phyloP scores from a whole-genome alignment of 1,284 basidiomycete genomes.

The Ganoderma multipileum region DNA sequence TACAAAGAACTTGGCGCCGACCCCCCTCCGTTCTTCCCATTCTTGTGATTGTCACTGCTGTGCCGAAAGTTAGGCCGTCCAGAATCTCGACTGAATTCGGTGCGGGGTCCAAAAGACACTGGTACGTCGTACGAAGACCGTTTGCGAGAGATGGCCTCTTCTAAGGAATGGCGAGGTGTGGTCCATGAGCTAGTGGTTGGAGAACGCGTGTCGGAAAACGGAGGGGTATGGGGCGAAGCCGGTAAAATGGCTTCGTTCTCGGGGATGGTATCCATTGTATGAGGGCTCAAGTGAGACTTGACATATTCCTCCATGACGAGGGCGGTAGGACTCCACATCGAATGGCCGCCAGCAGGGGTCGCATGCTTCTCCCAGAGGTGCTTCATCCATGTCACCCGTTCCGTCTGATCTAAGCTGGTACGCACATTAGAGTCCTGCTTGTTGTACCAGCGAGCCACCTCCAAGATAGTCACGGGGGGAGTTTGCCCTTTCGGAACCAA shows the following conservation, averaged over 20 bases:
- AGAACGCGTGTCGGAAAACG: conserved; percentile 43
- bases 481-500: conserved; percentile 46
- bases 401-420: conserved; percentile 60
- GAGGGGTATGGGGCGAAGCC: conserved; percentile 37
- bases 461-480: conserved; percentile 51
- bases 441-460: conserved; percentile 65
- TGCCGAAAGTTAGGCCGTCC: conserved; percentile 51
- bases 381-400: conserved; percentile 76
- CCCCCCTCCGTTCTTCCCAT: conserved; percentile 44
- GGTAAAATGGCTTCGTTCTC: conserved; percentile 43
- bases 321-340: conserved; percentile 66
- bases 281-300: conserved; percentile 45
- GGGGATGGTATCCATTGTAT: conserved; percentile 53
- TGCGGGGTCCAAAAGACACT: conserved; percentile 46
- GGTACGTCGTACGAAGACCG: conserved; percentile 52
- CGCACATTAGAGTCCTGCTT: conserved; percentile 52
- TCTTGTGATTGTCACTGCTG: conserved; percentile 52
- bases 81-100: conserved; percentile 41
- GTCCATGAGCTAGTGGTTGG: conserved; percentile 41
- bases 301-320: conserved; percentile 70
- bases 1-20: conserved; percentile 43
- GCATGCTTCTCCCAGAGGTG: conserved; percentile 59
- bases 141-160: conserved; percentile 49
- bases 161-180: conserved; percentile 46
- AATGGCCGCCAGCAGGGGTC: conserved; percentile 40